These are phyloP conservation scores for Vaccinium corymbosum DNA, from an alignment of 148 eudicot genomes.

Conservation along the genomic window DNA sequence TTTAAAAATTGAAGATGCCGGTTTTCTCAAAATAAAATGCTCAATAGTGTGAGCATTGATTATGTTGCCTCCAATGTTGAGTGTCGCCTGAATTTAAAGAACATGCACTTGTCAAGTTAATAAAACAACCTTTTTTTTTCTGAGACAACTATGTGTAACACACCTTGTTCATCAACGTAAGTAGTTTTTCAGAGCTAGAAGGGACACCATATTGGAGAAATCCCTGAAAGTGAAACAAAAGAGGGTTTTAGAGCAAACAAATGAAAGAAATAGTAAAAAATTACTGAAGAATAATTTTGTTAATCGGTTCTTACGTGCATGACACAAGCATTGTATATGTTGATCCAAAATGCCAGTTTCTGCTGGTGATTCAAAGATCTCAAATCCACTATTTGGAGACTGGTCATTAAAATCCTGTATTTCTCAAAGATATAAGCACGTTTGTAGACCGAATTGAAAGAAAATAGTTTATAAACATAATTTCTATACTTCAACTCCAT, in stretches of 20 bases:
- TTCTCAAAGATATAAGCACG: not conserved
- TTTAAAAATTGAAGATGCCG: conserved; percentile 31
- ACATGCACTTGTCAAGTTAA: not conserved
- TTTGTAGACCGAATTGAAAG: not conserved
- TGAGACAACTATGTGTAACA: not conserved
- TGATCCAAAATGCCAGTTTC: conserved; percentile 95
- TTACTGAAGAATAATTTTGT: not conserved
- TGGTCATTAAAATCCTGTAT: conserved; percentile 54
- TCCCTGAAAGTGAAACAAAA: conserved; percentile 40
- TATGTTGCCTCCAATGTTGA: conserved; percentile 73
- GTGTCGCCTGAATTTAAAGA: conserved; percentile 56
- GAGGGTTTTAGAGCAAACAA: conserved; percentile 1
- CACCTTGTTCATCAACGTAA: conserved; percentile 77
- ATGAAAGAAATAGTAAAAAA: not conserved
- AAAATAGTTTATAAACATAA: not conserved
- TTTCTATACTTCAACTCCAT: not conserved
- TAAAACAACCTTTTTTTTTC: not conserved
- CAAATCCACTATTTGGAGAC: conserved; percentile 78
- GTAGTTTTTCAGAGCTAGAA: conserved; percentile 55
- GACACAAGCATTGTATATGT: conserved; percentile 92
- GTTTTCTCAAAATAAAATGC: conserved; percentile 68
- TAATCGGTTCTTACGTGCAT: conserved; percentile 63
- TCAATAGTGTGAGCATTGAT: conserved; percentile 87
- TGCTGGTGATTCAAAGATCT: conserved; percentile 68
- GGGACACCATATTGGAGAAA: conserved; percentile 83